These are phyloP conservation scores for Cutaneotrichosporon dermatis DNA, from an alignment of 1,284 basidiomycete species.

Conservation along the genomic window DNA sequence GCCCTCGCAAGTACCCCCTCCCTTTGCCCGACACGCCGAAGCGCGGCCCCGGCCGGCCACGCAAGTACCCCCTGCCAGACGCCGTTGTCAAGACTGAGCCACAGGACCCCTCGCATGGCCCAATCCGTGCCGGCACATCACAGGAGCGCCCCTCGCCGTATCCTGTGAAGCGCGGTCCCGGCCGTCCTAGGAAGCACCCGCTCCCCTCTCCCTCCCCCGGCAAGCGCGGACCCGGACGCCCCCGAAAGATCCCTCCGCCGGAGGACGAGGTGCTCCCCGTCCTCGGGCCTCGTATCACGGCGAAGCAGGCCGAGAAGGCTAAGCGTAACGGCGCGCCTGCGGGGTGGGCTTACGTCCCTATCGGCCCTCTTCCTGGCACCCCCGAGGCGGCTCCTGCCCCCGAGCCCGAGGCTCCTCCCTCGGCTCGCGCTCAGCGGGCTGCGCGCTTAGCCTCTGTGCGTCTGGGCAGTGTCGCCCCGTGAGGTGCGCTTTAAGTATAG, in stretches of 20 bases:
- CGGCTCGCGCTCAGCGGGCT: constrained; percentile 10
- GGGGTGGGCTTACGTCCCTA: constrained; percentile 33
- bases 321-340: constrained; percentile 38
- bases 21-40: neutral
- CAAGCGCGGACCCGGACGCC: constrained; percentile 16
- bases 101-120: no score
- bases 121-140: neutral
- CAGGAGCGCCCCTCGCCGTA: neutral
- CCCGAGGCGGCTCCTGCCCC: neutral
- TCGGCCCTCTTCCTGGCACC: neutral
- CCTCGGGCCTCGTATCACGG: neutral
- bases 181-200: constrained; percentile 13
- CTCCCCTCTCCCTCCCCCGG: neutral
- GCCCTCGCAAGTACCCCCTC: constrained; percentile 1
- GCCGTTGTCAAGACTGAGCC: neutral
- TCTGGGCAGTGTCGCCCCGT: neutral
- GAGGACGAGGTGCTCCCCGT: neutral
- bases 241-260: constrained; percentile 9
- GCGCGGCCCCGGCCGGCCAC: constrained; percentile 1
- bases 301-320: constrained; percentile 9
- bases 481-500: no score
- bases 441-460: constrained; percentile 1
- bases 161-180: constrained; percentile 13
- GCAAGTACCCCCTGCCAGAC: neutral
- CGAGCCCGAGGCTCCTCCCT: neutral